Conservation (phyloP, 345 rosid genomes). For the Euphorbia tirucalli region DNA sequence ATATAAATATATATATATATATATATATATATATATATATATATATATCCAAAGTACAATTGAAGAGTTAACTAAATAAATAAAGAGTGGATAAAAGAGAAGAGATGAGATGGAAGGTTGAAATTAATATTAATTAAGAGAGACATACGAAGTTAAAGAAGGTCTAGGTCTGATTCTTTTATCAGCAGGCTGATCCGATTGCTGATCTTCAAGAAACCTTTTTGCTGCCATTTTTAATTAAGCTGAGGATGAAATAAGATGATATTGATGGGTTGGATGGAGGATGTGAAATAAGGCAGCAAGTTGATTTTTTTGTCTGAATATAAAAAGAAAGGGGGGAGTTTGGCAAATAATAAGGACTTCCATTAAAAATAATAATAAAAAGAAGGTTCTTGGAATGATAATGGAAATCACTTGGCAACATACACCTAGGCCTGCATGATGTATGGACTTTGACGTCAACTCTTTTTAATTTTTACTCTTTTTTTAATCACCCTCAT, state of each 20-base stretch:
- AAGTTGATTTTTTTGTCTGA: background rate
- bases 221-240: constrained; percentile 54
- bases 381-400: constrained; percentile 44
- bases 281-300: background rate
- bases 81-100: background rate
- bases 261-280: background rate
- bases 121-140: constrained; percentile 2
- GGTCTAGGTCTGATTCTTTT: constrained; percentile 54
- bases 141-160: constrained; percentile 69
- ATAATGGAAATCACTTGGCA: constrained; percentile 36
- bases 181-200: constrained; percentile 36
- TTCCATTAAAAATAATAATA: background rate
- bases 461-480: background rate
- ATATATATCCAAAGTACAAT: too few species aligned
- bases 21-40: too few species aligned
- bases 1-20: too few species aligned
- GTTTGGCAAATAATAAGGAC: background rate
- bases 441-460: constrained; percentile 45
- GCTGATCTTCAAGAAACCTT: constrained; percentile 38
- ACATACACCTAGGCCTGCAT: background rate
- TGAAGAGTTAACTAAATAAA: too few species aligned
- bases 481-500: too few species aligned
- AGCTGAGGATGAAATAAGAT: background rate
- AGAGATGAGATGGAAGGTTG: background rate
- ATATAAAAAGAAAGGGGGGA: background rate